Evolutionary conservation across 2,329 filamentous ascomycete genomes (phyloP).

Genomic region (Diaporthe ilicicola): DNA sequence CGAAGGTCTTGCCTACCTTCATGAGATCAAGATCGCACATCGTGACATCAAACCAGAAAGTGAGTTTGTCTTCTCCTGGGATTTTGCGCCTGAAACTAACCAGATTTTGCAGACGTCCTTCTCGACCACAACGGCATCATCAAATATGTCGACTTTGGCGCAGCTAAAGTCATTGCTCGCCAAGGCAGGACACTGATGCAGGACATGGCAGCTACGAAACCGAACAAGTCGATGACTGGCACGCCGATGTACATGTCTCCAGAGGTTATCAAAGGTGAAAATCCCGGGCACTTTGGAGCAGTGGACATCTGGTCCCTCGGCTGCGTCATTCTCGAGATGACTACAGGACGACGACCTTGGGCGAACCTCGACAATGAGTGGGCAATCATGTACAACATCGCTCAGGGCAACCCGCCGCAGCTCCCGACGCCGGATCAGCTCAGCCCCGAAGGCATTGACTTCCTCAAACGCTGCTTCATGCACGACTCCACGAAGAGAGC

Average conservation of each 20-base stretch:
- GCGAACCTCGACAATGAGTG: constrained; percentile 97
- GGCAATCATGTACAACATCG: constrained; percentile 99
- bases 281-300: constrained; percentile 80
- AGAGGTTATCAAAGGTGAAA: constrained; percentile 94
- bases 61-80: constrained; percentile 55
- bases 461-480: constrained; percentile 86
- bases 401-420: constrained; percentile 91
- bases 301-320: constrained; percentile 97
- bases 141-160: constrained; percentile 98
- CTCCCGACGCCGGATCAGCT: constrained; percentile 85
- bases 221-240: constrained; percentile 93
- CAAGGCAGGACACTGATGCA: constrained; percentile 87
- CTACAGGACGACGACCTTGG: constrained; percentile 93
- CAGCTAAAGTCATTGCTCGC: constrained; percentile 94
- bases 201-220: constrained; percentile 66
- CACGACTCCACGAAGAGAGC: constrained; percentile 82
- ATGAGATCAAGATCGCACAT: constrained; percentile 91
- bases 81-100: constrained; percentile 19
- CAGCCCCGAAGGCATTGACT: constrained; percentile 85
- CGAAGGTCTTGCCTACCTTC: constrained; percentile 92
- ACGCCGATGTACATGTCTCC: constrained; percentile 99
- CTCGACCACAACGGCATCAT: constrained; percentile 98
- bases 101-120: constrained; percentile 75
- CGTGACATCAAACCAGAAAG: constrained; percentile 98
- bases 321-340: constrained; percentile 97